phyloP scores from a whole-genome alignment of 164 flowering plant species.

The Vitis amurensis region DNA sequence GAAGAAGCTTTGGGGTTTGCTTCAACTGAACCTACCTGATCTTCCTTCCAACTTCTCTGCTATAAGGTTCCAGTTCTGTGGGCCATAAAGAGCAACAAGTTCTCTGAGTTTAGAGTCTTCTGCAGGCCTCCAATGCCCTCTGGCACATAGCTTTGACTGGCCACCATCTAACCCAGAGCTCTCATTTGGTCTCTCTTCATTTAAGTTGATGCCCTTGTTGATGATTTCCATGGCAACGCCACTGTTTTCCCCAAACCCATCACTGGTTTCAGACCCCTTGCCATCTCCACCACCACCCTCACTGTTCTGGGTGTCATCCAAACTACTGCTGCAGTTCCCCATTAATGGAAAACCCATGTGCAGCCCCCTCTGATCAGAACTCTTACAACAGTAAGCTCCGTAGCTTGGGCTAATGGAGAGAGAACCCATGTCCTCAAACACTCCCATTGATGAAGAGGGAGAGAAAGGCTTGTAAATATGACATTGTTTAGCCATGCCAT shows the following conservation, averaged over 20 bases:
- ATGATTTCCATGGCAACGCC: background rate
- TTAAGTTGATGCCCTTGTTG: too few species aligned
- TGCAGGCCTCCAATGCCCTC: constrained; percentile 49
- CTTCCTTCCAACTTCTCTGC: constrained; percentile 47
- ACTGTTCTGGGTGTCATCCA: background rate
- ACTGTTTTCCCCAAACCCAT: constrained; percentile 3
- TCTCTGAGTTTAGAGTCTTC: constrained; percentile 43
- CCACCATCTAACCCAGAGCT: background rate
- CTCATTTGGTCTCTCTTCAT: background rate
- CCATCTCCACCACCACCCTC: too few species aligned
- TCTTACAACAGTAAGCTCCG: too few species aligned
- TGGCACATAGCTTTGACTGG: constrained; percentile 29
- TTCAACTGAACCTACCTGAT: constrained; percentile 27
- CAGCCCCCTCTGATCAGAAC: too few species aligned
- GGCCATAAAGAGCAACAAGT: constrained; percentile 47
- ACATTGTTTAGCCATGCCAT: background rate
- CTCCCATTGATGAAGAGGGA: constrained; percentile 7
- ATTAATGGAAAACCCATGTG: background rate
- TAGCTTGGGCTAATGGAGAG: background rate
- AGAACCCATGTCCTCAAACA: background rate
- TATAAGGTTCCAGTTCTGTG: constrained; percentile 49
- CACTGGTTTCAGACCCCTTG: background rate
- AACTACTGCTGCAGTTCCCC: background rate
- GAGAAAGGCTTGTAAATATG: background rate
- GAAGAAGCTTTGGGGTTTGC: too few species aligned